Evolutionary conservation across 2,329 filamentous ascomycete species (phyloP).

Genomic region (Pseudogymnoascus sp.): DNA sequence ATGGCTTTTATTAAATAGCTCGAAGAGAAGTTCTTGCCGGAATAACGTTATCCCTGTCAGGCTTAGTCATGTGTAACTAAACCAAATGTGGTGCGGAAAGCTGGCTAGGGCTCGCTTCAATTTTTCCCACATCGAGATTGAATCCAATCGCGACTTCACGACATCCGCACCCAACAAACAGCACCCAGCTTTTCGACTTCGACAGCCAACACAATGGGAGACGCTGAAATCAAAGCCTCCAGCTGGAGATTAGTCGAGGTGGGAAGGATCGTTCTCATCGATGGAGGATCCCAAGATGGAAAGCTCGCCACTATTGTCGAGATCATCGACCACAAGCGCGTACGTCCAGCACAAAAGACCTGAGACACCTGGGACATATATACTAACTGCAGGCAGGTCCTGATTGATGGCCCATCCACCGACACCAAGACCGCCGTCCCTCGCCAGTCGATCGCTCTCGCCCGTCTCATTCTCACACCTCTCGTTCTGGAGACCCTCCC

Average conservation of each 20-base stretch:
- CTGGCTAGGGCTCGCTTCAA: slow-evolving; percentile 11
- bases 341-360: slow-evolving; percentile 50
- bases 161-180: slow-evolving; percentile 10
- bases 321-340: slow-evolving; percentile 99
- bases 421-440: slow-evolving; percentile 72
- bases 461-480: slow-evolving; percentile 79
- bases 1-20: slow-evolving; percentile 6
- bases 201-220: slow-evolving; percentile 65
- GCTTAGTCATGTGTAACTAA: background rate
- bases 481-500: slow-evolving; percentile 81
- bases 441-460: slow-evolving; percentile 78
- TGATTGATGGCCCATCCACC: slow-evolving; percentile 88
- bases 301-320: slow-evolving; percentile 92
- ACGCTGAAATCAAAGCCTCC: slow-evolving; percentile 73
- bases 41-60: background rate
- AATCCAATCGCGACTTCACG: slow-evolving; percentile 9
- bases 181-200: slow-evolving; percentile 10
- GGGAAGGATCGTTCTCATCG: slow-evolving; percentile 92
- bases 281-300: slow-evolving; percentile 70
- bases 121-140: slow-evolving; percentile 11
- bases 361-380: slow-evolving; percentile 16
- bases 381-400: slow-evolving; percentile 55
- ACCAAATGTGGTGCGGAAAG: slow-evolving; percentile 8
- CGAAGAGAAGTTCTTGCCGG: slow-evolving; percentile 3
- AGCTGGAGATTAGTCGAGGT: slow-evolving; percentile 97